phyloP scores from a whole-genome alignment of 331 rosid genomes.

The Quercus lobata region DNA sequence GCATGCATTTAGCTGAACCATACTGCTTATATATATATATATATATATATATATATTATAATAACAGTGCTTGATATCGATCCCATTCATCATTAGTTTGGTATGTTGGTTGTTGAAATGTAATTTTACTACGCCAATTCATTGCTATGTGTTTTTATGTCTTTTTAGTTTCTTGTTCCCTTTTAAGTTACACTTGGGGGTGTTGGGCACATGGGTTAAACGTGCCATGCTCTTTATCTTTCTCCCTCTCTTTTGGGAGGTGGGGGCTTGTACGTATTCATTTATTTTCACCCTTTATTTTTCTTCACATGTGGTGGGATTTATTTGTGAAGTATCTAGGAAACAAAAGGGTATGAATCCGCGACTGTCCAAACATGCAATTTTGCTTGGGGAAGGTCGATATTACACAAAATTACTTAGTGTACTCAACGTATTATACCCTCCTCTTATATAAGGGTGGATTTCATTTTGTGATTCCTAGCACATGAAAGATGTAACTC shows the following conservation, averaged over 20 bases:
- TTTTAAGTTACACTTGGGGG: conserved; percentile 52
- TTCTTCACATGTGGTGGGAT: not conserved
- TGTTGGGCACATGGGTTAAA: conserved; percentile 58
- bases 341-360: not conserved
- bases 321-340: not conserved
- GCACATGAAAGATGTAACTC: too few relatives aligned
- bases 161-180: conserved; percentile 44
- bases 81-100: conserved; percentile 45
- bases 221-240: conserved; percentile 42
- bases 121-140: conserved; percentile 34
- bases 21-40: not conserved
- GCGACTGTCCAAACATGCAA: too few relatives aligned
- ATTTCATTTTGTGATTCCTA: too few relatives aligned
- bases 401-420: too few relatives aligned
- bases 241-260: conserved; percentile 14
- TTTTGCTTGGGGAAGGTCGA: too few relatives aligned
- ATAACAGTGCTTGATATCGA: conserved; percentile 26
- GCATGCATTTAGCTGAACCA: not conserved
- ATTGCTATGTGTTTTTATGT: conserved; percentile 23
- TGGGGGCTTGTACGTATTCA: not conserved
- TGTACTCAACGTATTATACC: too few relatives aligned
- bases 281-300: not conserved
- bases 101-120: conserved; percentile 72
- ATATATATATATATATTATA: not conserved
- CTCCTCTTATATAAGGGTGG: too few relatives aligned